Conservation (phyloP, 345 rosid genomes). For the Rhizophora apiculata region DNA sequence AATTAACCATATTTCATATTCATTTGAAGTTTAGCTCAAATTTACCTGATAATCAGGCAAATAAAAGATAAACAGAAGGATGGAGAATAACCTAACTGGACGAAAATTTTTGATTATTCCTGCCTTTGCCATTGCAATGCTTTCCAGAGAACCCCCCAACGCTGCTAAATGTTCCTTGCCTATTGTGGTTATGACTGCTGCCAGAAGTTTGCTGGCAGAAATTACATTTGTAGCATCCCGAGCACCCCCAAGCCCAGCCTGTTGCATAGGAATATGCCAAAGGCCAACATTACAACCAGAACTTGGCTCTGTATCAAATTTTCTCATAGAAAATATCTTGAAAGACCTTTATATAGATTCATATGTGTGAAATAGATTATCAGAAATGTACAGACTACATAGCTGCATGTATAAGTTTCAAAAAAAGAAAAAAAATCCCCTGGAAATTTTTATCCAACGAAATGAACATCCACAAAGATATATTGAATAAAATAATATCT, state of each 20-base stretch:
- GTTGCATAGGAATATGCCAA: constrained; percentile 6
- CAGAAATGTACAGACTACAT: background rate
- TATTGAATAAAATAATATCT: background rate
- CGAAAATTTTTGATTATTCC: constrained; percentile 70
- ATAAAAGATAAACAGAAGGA: background rate
- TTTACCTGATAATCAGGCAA: background rate
- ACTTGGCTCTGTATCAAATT: background rate
- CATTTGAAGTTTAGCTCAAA: background rate
- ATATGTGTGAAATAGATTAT: background rate
- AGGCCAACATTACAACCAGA: background rate
- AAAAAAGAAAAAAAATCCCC: background rate
- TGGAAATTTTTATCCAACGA: background rate
- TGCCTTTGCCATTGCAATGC: constrained; percentile 78
- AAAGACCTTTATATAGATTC: background rate
- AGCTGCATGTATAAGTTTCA: too few species aligned
- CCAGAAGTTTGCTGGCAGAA: constrained; percentile 54
- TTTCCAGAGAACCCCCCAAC: constrained; percentile 84
- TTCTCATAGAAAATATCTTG: background rate
- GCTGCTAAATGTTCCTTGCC: constrained; percentile 84
- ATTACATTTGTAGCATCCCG: constrained; percentile 86
- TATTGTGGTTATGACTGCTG: constrained; percentile 73
- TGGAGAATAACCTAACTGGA: constrained; percentile 77
- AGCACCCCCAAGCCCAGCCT: constrained; percentile 94
- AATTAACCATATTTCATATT: background rate
- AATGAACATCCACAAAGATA: background rate